Conservation (phyloP, 768 basidiomycete species). For the Exsudoporus frostii region DNA sequence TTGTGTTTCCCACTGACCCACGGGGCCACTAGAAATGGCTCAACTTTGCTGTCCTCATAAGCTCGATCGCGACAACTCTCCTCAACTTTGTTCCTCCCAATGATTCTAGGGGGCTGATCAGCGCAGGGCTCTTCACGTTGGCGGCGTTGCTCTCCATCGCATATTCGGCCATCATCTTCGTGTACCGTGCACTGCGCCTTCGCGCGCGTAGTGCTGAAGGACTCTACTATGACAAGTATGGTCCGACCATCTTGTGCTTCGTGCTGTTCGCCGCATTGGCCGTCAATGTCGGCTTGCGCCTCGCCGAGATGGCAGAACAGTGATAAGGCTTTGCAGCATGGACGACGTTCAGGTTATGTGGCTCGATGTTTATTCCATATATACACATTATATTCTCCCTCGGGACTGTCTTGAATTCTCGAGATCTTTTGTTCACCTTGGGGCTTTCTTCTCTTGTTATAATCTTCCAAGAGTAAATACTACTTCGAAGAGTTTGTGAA, state of each 20-base stretch:
- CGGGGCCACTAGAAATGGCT: conserved; percentile 71
- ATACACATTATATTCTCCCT: not conserved
- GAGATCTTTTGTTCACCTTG: not conserved
- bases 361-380: not conserved
- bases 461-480: not conserved
- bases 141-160: conserved; percentile 86
- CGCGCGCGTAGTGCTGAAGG: conserved; percentile 72
- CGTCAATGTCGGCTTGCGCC: conserved; percentile 70
- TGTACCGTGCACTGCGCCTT: conserved; percentile 68
- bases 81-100: conserved; percentile 79
- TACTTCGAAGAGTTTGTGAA: not conserved
- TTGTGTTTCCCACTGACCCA: not conserved
- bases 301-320: conserved; percentile 46
- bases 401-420: not conserved
- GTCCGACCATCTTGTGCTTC: conserved; percentile 72
- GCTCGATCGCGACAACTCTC: conserved; percentile 84
- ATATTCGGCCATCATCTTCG: conserved; percentile 81
- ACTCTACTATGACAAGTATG: conserved; percentile 86
- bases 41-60: conserved; percentile 81
- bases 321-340: not conserved
- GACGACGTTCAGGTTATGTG: not conserved
- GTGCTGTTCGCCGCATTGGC: conserved; percentile 67
- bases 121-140: conserved; percentile 84
- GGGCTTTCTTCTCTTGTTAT: not conserved
- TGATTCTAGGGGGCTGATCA: conserved; percentile 76